Conservation (phyloP, 345 rosid species). For the Clausena lansium region DNA sequence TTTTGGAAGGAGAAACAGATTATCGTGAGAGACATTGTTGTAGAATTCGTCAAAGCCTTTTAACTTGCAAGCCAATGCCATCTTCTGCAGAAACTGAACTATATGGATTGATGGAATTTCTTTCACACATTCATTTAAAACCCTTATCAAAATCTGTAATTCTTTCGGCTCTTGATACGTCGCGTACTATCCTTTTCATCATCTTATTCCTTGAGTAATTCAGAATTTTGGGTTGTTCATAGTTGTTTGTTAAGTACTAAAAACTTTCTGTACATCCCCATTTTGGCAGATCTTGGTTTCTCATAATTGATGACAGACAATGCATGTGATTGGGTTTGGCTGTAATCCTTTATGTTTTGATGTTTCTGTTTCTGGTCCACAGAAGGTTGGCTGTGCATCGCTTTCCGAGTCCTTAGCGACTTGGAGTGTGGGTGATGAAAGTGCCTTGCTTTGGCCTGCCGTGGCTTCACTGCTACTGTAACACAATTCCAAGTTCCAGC, state of each 20-base stretch:
- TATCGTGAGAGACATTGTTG: background rate
- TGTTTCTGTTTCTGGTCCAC: background rate
- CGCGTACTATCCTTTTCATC: background rate
- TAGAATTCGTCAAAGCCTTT: background rate
- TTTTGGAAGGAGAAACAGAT: background rate
- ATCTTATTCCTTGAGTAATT: background rate
- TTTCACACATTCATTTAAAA: background rate
- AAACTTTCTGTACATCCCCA: background rate
- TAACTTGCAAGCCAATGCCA: background rate
- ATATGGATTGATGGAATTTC: background rate
- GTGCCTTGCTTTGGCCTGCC: background rate
- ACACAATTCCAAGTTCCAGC: background rate
- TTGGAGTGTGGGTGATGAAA: background rate
- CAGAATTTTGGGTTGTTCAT: background rate
- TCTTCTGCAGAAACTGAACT: background rate
- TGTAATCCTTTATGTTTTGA: background rate
- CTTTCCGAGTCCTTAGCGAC: background rate
- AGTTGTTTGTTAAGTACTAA: background rate
- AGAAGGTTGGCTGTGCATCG: background rate
- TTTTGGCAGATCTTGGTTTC: background rate
- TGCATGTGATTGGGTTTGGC: background rate
- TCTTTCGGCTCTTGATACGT: background rate
- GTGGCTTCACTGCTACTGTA: slow-evolving; percentile 4
- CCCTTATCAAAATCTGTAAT: background rate
- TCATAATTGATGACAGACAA: background rate